Base-by-base conservation (phyloP, 1,139 yeast genomes). In the Kurtzmaniella quercitrusa region DNA sequence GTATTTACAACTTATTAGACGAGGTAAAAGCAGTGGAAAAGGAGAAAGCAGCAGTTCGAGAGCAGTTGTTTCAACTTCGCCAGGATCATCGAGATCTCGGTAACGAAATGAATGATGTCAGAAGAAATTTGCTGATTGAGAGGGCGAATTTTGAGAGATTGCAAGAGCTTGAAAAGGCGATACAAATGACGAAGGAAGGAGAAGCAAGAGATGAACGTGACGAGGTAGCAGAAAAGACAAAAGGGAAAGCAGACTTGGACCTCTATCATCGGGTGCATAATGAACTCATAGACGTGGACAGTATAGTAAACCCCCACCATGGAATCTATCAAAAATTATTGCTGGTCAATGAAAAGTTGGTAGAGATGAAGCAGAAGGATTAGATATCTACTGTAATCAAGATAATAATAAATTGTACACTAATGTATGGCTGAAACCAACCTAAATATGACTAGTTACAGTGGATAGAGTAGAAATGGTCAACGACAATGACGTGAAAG, bases 31-130 rank as follows among this genome's bases (percentile, higher is more conserved):
- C 59, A 27, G 59, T 69, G 1, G 79, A 73, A 48, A 54, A 55
- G 38, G 56, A 60, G 39, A 79, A 79, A 51, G 66, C 68, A 42
- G 66, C 64, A 2, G 49, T 69, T 17, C 56, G 85, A 46, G 46
- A 53, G n/a, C 55, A 63, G 39, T 70, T 79, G 1, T 68, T 65
- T 46, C 64, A 70, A 10, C 50, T 70, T 9, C 59, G 74, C 41
- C 57, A 66, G 37, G 60, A 66, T 11, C 76, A 77, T 44, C 59
- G 65, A 17, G 47, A 52, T 4, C 68, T 75, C 18, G 75, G 73
- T 3, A 59, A 69, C 29, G 64, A 70, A 38, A 54, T 74, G 44
- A 75, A 72, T 48, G 49, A 58, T 27, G 46, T 72, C 18, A 60
- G 84, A 44, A 38, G 49, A 1, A 57, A 59, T 3, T 68, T 66